These are phyloP conservation scores for Mycothermus thermophilus DNA, from an alignment of 495 filamentous ascomycete species.

Conservation along the genomic window DNA sequence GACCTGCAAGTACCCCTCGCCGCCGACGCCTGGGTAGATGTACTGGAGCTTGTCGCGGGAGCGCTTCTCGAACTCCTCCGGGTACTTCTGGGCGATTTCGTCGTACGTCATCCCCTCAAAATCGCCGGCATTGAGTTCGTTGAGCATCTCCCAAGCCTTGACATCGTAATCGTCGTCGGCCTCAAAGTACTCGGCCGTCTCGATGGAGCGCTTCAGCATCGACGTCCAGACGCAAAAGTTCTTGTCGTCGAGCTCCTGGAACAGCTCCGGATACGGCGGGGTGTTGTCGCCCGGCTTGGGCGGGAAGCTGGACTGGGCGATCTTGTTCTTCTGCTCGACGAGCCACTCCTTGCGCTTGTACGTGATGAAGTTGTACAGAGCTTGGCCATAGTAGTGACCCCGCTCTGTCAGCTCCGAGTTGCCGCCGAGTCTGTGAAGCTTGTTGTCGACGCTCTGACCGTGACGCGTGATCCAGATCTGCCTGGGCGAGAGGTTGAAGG, in stretches of 20 bases:
- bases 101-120: conserved; percentile 94
- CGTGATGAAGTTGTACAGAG: conserved; percentile 63
- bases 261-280: conserved; percentile 80
- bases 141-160: conserved; percentile 96
- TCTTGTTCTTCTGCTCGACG: conserved; percentile 57
- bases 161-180: conserved; percentile 95
- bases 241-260: conserved; percentile 50
- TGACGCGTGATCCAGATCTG: conserved; percentile 98
- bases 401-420: conserved; percentile 68
- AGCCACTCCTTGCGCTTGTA: conserved; percentile 64
- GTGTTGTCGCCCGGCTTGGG: conserved; percentile 79
- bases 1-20: conserved; percentile 91
- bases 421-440: conserved; percentile 66
- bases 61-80: conserved; percentile 64
- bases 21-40: conserved; percentile 86
- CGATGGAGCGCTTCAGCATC: conserved; percentile 77
- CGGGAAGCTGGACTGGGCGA: conserved; percentile 57
- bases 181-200: conserved; percentile 71
- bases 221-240: conserved; percentile 98
- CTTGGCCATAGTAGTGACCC: conserved; percentile 56
- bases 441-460: conserved; percentile 72
- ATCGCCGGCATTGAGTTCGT: conserved; percentile 81
- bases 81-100: conserved; percentile 60
- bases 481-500: conserved; percentile 87
- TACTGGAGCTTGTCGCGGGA: conserved; percentile 76